Evolutionary conservation across 2,329 filamentous ascomycete genomes (phyloP), one percentile per base, ranked within the genome.

Genomic region (Colletotrichum nymphaeae): DNA sequence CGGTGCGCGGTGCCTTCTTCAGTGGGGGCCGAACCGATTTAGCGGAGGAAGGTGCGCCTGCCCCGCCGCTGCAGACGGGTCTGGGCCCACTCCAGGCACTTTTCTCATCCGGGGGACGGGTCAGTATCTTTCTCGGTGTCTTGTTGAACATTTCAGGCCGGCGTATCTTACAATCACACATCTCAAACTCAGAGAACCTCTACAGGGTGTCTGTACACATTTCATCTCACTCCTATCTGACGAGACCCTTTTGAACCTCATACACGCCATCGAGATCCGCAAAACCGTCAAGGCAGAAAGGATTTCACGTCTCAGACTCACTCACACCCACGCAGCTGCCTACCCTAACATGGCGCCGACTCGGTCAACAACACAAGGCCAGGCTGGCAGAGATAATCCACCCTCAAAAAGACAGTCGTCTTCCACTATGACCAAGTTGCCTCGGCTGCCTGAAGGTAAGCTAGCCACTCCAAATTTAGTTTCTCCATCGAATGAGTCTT

Each of bases 401-500:
- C 52, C 37, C 22, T 42, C 53, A 19, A 57, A n/a, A 19, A 57
- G 49, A 14, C 59, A 62, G 19, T 42, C 58, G 42, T 42, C 56
- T 22, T 32, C 58, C 49, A 52, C 56, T 32, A 53, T 55, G 30
- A 52, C 58, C 19, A 75, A 75, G 55, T 30, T 75, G 16, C 52
- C 73, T 24, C 58, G 67, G 24, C 55, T 75, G 19, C 67, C 74
- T 26, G n/a, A 79, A 74, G 80, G 80, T 79, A 71, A 37, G 62
- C 28, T 14, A 37, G 59, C 46, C n/a, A 24, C 8, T 24, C 14
- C 16, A 16, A 9, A 5, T 16, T 11, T 26, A 11, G 24, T 30
- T 5, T 11, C 46, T 14, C 59, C 35, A 32, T 65, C 11, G 14
- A 1, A 4, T 16, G n/a, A 42, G 12, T 28, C 22, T 32, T 9